Conservation (phyloP, 2,329 filamentous ascomycete genomes). For the Chaetomium sp. region DNA sequence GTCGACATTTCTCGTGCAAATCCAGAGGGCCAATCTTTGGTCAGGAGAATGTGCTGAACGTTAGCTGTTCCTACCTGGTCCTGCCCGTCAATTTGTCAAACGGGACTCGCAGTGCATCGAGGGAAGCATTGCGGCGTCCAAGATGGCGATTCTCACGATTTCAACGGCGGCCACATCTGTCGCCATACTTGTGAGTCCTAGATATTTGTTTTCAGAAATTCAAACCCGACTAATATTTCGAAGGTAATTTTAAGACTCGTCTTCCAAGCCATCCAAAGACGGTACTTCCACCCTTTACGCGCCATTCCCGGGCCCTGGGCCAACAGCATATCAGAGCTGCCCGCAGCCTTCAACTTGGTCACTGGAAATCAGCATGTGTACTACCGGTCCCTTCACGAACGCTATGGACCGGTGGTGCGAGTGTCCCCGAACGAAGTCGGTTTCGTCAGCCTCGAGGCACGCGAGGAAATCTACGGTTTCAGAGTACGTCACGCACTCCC, state of each 20-base stretch:
- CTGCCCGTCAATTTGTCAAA: not conserved
- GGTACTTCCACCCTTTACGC: not conserved
- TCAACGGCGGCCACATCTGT: not conserved
- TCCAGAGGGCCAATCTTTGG: too few species aligned
- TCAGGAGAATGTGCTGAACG: too few species aligned
- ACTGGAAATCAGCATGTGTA: not conserved
- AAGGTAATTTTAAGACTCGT: not conserved
- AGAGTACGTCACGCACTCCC: not conserved
- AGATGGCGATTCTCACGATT: not conserved
- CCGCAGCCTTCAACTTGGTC: not conserved
- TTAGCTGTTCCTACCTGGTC: too few species aligned
- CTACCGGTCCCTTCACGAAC: constrained; percentile 1
- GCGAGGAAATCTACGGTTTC: not conserved
- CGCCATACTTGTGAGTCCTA: not conserved
- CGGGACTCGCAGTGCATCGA: not conserved
- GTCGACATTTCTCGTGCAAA: too few species aligned
- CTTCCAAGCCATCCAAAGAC: not conserved
- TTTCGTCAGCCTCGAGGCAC: not conserved
- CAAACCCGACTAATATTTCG: not conserved
- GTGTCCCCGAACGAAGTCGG: constrained; percentile 1
- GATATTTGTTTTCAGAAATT: not conserved
- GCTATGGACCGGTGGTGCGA: not conserved
- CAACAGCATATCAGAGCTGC: not conserved
- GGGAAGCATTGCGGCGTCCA: not conserved
- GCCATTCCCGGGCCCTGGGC: not conserved